Evolutionary conservation across 2,329 filamentous ascomycete genomes (phyloP), one percentile per base, ranked within the genome.

Genomic region (Trichoderma simmonsii): DNA sequence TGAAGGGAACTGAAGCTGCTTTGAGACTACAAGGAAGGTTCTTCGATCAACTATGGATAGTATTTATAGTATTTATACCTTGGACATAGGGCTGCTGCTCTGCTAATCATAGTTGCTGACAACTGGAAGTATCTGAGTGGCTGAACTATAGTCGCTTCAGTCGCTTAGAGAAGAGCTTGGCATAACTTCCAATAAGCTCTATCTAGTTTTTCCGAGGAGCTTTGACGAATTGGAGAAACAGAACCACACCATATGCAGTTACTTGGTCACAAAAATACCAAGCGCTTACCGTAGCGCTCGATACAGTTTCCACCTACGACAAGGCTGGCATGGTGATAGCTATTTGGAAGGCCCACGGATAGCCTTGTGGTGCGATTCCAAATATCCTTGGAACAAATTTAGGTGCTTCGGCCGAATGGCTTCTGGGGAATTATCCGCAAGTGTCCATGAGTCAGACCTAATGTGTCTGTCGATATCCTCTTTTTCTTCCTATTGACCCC

Each of bases 181-280:
- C 48, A 48, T 14, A 36, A 7, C 39, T 61, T 18, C 4, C 26
- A 18, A 21, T 7, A 26, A 34, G 3, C 34, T 69, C 36, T n/a
- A 18, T 26, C 24, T 60, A 51, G 28, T 26, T 69, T 69, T 60
- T 69, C 66, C 66, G 66, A 30, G 56, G 66, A 69, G 36, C 24
- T 36, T 6, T 1, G 8, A 9, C 28, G 14, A 51, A 39, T 61
- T n/a, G 21, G 18, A 18, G 9, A 24, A 24, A 26, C 6, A 48
- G 9, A 32, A 11, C n/a, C 15, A 15, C n/a, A 14, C 56, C 30
- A 32, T 30, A 43, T 18, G 30, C 26, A 15, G n/a, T 30, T 1
- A 8, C 9, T 51, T 48, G 56, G 18, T 34, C 18, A 18, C 24
- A 15, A 7, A 24, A 26, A 4, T 12, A n/a, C 8, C 28, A 68